Conservation (phyloP, 2,329 filamentous ascomycete species). For the Nannizzia gypsea region DNA sequence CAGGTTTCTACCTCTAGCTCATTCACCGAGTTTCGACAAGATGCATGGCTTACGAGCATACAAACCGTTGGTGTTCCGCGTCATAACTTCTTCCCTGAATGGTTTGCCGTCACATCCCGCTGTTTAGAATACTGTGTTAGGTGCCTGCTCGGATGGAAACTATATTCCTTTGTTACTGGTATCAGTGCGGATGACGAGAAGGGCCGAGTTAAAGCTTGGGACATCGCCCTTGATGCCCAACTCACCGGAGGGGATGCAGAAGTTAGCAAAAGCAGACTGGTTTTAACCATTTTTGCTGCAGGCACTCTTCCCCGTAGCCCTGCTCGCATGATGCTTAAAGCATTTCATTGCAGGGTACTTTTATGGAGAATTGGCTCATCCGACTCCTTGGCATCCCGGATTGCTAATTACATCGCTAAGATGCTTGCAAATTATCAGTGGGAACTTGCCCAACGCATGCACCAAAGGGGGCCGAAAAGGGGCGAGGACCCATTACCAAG, state of each 20-base stretch:
- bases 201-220: constrained; percentile 81
- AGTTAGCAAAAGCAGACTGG: constrained; percentile 74
- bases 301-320: constrained; percentile 77
- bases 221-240: constrained; percentile 85
- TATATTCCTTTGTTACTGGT: constrained; percentile 69
- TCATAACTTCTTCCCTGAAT: constrained; percentile 76
- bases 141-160: constrained; percentile 61
- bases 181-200: constrained; percentile 74
- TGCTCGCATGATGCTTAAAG: constrained; percentile 75
- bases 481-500: constrained; percentile 58
- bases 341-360: constrained; percentile 79
- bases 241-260: constrained; percentile 81
- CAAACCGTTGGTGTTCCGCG: constrained; percentile 86
- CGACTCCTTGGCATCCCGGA: constrained; percentile 50
- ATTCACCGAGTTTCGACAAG: constrained; percentile 70
- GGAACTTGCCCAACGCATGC: constrained; percentile 62
- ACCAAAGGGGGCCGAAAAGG: constrained; percentile 35
- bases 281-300: constrained; percentile 77
- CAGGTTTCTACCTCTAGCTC: constrained; percentile 48
- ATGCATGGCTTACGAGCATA: constrained; percentile 86
- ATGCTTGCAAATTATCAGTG: constrained; percentile 66
- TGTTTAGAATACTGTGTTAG: constrained; percentile 69
- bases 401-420: constrained; percentile 58
- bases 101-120: constrained; percentile 67
- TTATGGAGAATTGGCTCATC: constrained; percentile 65